A percentile compares a stretch with the other conserved stretches of the same genome.
Evolutionary conservation across 75 land plant genomes (phyloP).

Genomic region (Cryptomeria japonica): DNA sequence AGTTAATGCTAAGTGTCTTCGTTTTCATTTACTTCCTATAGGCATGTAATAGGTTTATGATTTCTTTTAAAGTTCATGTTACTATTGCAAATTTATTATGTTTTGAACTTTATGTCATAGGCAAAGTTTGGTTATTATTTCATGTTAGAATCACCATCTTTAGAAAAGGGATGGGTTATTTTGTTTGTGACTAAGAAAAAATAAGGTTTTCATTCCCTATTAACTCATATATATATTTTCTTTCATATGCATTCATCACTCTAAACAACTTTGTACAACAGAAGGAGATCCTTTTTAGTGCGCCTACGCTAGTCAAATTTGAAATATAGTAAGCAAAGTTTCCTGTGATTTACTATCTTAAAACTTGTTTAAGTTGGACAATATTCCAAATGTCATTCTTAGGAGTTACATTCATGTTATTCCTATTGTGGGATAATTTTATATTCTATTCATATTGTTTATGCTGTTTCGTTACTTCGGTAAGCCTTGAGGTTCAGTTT

Average conservation of each 20-base stretch:
- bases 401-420: not conserved
- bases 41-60: not conserved
- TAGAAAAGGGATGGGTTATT: not conserved
- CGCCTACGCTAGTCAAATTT: not conserved
- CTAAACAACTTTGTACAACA: constrained; percentile 2
- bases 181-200: not conserved
- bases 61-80: not conserved
- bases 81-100: not conserved
- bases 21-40: not conserved
- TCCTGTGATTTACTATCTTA: not conserved
- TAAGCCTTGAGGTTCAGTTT: not conserved
- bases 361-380: not conserved
- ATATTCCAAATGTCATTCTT: not conserved
- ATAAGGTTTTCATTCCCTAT: not conserved
- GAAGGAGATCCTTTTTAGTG: not conserved
- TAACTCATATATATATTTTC: not conserved
- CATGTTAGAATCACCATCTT: not conserved
- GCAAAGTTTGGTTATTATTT: not conserved
- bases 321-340: not conserved
- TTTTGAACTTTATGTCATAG: not conserved
- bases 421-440: not conserved
- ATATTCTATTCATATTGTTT: not conserved
- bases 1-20: not conserved
- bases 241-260: not conserved
- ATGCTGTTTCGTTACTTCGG: not conserved